Evolutionary conservation across 2,329 filamentous ascomycete genomes (phyloP), one percentile per base, ranked within the genome.

Genomic region (Alternaria novae-zelandiae): DNA sequence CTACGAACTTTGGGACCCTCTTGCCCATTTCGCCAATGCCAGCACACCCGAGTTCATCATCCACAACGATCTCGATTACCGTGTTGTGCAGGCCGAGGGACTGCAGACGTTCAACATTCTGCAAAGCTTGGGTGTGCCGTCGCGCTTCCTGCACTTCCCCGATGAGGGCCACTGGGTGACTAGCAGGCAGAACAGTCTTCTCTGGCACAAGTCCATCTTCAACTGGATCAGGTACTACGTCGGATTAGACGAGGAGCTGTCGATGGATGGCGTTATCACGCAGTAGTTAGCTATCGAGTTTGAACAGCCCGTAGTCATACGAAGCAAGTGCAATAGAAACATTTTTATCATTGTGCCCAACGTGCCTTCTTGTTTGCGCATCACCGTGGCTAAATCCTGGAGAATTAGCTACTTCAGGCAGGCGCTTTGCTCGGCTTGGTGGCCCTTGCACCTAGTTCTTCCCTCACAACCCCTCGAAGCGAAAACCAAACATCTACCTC

Each of bases 11-110:
- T 90, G 86, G 84, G 87, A 89, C 68, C 88, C 88, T 0, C 82
- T 84, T n/a, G 79, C 81, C 4, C 82, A 86, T 67, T 83, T 86
- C 0, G 81, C 84, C 23, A 86, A 95, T 72, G 97, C 94, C 92
- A 84, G 87, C 5, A 97, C 94, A 0, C 95, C 96, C 0, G 90
- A 96, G 80, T 85, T 99, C 69, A 89, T 96, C 65, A 93, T 98
- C 58, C 95, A 98, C 80, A 96, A 93, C 93, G 77, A 79, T 70
- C 86, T 96, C 13, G 95, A 98, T 79, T 98, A 96, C 78, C 88
- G 95, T n/a, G 83, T 97, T 28, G 90, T 94, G 0, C 89, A 97
- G 54, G 88, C 90, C 0, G 95, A 97, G 79, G 94, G 94, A 0
- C 80, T 97, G 51, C 87, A 91, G 15, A 90, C 92, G 56, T 97